These are phyloP conservation scores for Cercospora sesami DNA, from an alignment of 2,329 filamentous ascomycete genomes.

Conservation along the genomic window DNA sequence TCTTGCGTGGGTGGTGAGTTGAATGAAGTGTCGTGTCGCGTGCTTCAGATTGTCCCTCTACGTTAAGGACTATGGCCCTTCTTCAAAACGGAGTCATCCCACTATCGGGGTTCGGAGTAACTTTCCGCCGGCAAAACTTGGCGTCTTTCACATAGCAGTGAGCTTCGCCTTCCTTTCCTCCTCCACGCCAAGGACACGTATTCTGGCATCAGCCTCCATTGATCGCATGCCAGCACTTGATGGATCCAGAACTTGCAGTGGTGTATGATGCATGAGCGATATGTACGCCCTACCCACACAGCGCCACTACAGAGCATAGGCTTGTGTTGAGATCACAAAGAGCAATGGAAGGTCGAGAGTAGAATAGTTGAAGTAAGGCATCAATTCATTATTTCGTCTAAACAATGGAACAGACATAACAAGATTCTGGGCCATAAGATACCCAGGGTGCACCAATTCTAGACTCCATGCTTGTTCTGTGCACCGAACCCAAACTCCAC, in stretches of 20 bases:
- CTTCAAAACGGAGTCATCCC: slow-evolving; percentile 10
- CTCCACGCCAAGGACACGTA: not conserved
- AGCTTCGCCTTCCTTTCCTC: not conserved
- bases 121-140: not conserved
- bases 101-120: not conserved
- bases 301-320: not conserved
- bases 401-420: not conserved
- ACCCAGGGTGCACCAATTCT: not conserved
- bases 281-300: not conserved
- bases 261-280: not conserved
- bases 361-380: not conserved
- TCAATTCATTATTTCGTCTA: not conserved
- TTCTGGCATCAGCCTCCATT: not conserved
- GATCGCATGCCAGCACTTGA: not conserved
- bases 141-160: not conserved
- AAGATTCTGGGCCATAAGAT: slow-evolving; percentile 3
- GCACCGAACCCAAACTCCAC: not conserved
- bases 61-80: not conserved
- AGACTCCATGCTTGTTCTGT: slow-evolving; percentile 4
- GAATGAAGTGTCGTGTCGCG: not conserved
- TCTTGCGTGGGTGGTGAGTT: not conserved
- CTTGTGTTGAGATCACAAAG: not conserved
- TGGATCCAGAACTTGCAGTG: not conserved
- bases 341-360: not conserved
- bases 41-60: slow-evolving; percentile 5